These are phyloP conservation scores for Saccharomyces hybrid DNA, from an alignment of 1,139 yeast genomes.

Conservation along the genomic window DNA sequence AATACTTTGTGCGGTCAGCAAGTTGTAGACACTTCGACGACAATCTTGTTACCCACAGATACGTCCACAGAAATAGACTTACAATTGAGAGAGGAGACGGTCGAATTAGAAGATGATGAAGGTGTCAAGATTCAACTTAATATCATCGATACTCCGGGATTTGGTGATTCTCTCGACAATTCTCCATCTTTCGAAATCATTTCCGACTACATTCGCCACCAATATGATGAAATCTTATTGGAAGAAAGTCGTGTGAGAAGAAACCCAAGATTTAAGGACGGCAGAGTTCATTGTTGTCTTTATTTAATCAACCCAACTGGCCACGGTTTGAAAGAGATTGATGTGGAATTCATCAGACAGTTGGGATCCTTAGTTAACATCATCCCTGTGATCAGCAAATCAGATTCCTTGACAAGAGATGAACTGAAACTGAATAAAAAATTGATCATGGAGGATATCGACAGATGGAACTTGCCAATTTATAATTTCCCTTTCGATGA, in stretches of 20 bases:
- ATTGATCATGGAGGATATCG: constrained; percentile 62
- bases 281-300: constrained; percentile 66
- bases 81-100: constrained; percentile 43
- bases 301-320: constrained; percentile 71
- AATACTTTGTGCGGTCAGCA: constrained; percentile 88
- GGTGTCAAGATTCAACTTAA: constrained; percentile 61
- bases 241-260: constrained; percentile 90
- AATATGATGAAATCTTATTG: constrained; percentile 79
- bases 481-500: constrained; percentile 70
- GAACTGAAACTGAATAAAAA: constrained; percentile 67
- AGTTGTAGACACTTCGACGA: constrained; percentile 48
- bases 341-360: constrained; percentile 68
- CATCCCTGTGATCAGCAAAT: constrained; percentile 79
- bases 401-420: constrained; percentile 74
- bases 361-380: constrained; percentile 78
- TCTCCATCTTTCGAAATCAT: constrained; percentile 53
- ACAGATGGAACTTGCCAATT: constrained; percentile 69
- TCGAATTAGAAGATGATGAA: constrained; percentile 68
- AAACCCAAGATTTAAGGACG: constrained; percentile 73
- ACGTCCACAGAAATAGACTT: constrained; percentile 40
- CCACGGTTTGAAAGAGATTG: constrained; percentile 70
- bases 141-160: constrained; percentile 74
- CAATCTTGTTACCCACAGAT: constrained; percentile 41
- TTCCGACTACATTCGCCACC: constrained; percentile 67
- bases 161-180: constrained; percentile 67